Evolutionary conservation across 2,329 filamentous ascomycete genomes (phyloP), one percentile per base, ranked within the genome.

Genomic region (Clarireedia hainanense): DNA sequence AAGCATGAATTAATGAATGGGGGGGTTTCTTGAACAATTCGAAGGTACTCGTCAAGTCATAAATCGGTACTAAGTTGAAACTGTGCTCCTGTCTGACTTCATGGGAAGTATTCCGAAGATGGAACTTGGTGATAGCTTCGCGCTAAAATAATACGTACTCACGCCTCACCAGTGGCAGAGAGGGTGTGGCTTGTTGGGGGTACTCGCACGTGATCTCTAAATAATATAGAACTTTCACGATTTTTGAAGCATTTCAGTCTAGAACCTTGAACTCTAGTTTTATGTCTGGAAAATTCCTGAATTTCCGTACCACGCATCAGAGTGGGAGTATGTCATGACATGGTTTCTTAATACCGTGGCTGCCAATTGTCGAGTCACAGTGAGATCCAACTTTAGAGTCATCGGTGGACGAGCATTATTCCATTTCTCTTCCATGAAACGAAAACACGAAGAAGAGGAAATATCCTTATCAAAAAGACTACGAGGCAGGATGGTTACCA

Each of bases 361-460:
- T 12, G 20, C 30, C 20, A 45, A 37, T 24, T 42, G 47, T 55
- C 23, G 47, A 52, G 40, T 39, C 48, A 52, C 39, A 39, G 7
- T 14, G 17, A 56, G 27, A 20, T 24, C 20, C n/a, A 52, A 43
- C 27, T 9, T 51, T 48, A 34, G 60, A 62, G 54, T 62, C 59
- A 61, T 39, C 47, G 20, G 34, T 37, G 26, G 43, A 43, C 49
- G 51, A 55, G n/a, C 49, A 47, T 57, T 56, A 58, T 62, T 57
- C 53, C 57, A 58, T 58, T 61, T 52, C 46, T 45, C 34, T 50
- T 58, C 51, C 39, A 67, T 67, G 65, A 67, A 67, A 63, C 59
- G 64, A 50, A 66, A 61, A 56, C 17, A 71, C 70, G 47, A 67
- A 69, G 65, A 64, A 30, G 54, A 60, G 23, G 48, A 60, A 26